Conservation (phyloP, 805 yeast genomes). For the Blastobotrys terrestris region DNA sequence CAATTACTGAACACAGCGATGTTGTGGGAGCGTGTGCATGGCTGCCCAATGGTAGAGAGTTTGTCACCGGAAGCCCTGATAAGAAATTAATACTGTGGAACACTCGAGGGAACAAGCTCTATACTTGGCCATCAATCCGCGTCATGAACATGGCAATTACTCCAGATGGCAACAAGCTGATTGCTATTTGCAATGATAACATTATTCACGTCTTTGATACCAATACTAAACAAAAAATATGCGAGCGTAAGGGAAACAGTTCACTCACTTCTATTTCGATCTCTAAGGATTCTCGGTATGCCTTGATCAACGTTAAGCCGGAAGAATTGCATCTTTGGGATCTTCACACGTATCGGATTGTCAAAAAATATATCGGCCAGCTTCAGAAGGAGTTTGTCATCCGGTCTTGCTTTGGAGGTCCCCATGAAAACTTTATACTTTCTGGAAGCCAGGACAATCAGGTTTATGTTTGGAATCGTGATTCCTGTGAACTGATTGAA, state of each 20-base stretch:
- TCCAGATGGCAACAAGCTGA: conserved; percentile 53
- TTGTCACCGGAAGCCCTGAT: conserved; percentile 75
- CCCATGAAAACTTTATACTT: conserved; percentile 60
- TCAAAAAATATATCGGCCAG: conserved; percentile 65
- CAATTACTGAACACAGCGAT: conserved; percentile 24
- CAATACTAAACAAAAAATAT: conserved; percentile 35
- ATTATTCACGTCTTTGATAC: conserved; percentile 55
- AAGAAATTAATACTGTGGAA: conserved; percentile 50
- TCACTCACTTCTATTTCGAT: conserved; percentile 59
- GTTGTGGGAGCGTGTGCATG: conserved; percentile 56
- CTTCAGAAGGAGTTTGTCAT: conserved; percentile 64
- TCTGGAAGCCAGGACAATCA: conserved; percentile 81
- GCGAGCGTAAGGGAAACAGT: conserved; percentile 47
- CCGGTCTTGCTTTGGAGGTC: conserved; percentile 71
- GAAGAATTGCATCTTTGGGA: conserved; percentile 84
- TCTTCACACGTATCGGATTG: conserved; percentile 48
- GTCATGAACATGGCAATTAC: conserved; percentile 66
- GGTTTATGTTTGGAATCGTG: conserved; percentile 71
- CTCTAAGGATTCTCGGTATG: conserved; percentile 49
- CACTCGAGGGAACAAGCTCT: conserved; percentile 22
- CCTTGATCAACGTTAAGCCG: conserved; percentile 60
- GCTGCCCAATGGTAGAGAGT: conserved; percentile 49
- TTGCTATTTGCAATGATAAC: conserved; percentile 60
- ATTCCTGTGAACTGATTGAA: conserved; percentile 59
- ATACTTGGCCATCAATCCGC: conserved; percentile 35